phyloP scores from a whole-genome alignment of 148 eudicot species.

The Gaultheria prostrata region DNA sequence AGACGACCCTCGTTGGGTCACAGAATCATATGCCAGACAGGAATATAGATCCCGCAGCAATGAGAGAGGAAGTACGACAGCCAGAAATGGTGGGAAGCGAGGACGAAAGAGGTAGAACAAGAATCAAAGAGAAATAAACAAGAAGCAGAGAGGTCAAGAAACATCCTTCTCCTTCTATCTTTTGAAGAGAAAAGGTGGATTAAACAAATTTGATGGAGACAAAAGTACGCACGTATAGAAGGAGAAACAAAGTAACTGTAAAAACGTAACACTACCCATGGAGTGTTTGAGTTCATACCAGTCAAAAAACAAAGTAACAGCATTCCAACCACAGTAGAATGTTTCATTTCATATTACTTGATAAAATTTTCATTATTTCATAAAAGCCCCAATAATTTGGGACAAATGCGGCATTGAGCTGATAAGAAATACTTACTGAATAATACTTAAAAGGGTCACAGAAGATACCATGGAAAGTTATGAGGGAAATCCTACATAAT shows the following conservation, averaged over 20 bases:
- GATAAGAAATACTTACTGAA: neutral
- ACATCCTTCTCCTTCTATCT: neutral
- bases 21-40: too few relatives aligned
- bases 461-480: neutral
- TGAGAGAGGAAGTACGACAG: neutral
- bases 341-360: neutral
- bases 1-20: too few relatives aligned
- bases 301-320: too few relatives aligned
- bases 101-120: neutral
- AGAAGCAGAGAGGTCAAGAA: neutral
- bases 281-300: neutral
- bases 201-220: neutral
- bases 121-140: neutral
- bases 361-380: neutral
- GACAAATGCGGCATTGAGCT: neutral
- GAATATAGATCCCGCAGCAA: neutral
- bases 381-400: neutral
- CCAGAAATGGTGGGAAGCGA: neutral
- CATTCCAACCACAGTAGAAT: neutral
- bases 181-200: neutral
- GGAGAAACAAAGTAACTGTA: neutral
- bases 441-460: neutral
- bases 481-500: neutral
- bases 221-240: too few relatives aligned
- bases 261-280: neutral